Evolutionary conservation across 352 stramenopile genomes (phyloP).

Genomic region (Aphanomyces astaci): DNA sequence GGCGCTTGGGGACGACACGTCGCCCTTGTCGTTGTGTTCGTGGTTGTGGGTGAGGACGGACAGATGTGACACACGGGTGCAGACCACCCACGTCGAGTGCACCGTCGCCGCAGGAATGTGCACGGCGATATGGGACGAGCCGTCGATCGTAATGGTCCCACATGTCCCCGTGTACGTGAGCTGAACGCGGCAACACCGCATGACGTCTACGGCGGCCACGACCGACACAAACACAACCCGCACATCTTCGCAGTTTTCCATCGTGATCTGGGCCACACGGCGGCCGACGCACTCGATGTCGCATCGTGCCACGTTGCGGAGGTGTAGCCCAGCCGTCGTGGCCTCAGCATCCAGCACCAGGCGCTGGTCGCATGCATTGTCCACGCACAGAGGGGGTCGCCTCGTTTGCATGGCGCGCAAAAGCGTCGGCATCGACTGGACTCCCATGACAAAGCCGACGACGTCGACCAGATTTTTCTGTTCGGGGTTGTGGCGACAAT

Average conservation of each 20-base stretch:
- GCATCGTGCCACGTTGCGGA: not conserved
- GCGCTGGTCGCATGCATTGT: not conserved
- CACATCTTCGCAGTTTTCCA: not conserved
- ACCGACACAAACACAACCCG: slow-evolving; percentile 5
- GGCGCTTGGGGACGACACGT: too few species aligned
- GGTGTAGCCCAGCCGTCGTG: not conserved
- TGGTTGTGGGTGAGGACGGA: not conserved
- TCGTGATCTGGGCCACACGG: not conserved
- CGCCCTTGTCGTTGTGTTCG: not conserved
- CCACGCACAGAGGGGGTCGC: not conserved
- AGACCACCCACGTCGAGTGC: slow-evolving; percentile 13
- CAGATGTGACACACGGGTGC: not conserved
- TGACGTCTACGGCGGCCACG: not conserved
- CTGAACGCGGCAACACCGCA: not conserved
- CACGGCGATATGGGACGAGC: not conserved
- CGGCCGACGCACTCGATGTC: not conserved
- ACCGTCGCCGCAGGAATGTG: slow-evolving; percentile 26
- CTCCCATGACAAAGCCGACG: not conserved
- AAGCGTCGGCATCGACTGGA: not conserved
- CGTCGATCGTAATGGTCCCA: slow-evolving; percentile 8
- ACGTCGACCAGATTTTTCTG: too few species aligned
- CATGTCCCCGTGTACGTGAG: not conserved
- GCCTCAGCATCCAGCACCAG: not conserved
- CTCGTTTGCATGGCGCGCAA: not conserved
- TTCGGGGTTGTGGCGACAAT: not conserved